Percentiles rank a stretch among this genome's conserved stretches.
Conservation (phyloP, 2,329 filamentous ascomycete genomes). For the Fusarium pseudocircinatum region DNA sequence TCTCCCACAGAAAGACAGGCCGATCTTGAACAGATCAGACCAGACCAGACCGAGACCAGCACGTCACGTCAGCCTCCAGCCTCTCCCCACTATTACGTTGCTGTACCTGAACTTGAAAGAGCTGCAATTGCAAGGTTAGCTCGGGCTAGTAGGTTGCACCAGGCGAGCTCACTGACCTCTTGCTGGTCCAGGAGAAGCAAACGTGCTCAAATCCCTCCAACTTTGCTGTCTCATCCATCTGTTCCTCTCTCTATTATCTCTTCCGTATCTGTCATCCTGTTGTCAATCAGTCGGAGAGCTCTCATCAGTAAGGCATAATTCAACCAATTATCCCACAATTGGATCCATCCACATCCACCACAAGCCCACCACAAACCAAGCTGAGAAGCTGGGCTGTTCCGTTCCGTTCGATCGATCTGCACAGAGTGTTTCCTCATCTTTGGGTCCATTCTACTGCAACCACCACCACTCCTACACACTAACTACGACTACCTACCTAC, state of each 20-base stretch:
- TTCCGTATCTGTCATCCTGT: not conserved
- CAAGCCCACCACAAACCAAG: conserved; percentile 28
- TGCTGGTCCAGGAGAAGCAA: conserved; percentile 27
- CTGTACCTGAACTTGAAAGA: conserved; percentile 32
- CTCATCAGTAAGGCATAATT: conserved; percentile 1
- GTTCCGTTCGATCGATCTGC: conserved; percentile 40
- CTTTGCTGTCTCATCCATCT: conserved; percentile 10
- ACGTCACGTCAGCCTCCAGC: conserved; percentile 25
- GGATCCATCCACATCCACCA: conserved; percentile 12
- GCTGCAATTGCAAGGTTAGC: conserved; percentile 32
- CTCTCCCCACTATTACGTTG: conserved; percentile 31
- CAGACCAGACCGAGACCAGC: conserved; percentile 9
- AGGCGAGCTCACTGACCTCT: conserved; percentile 40
- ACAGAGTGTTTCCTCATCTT: conserved; percentile 34
- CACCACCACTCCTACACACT: conserved; percentile 13
- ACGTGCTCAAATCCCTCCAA: conserved; percentile 35
- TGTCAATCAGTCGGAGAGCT: not conserved
- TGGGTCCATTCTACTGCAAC: conserved; percentile 25
- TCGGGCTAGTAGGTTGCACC: conserved; percentile 27
- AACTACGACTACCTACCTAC: not conserved
- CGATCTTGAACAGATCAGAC: not conserved
- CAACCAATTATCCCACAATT: conserved; percentile 3
- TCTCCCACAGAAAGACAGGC: conserved; percentile 31
- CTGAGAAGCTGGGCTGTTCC: conserved; percentile 1
- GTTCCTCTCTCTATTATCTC: not conserved